These are phyloP conservation scores for Calonectria pteridis DNA, from an alignment of 2,329 filamentous ascomycete genomes.

Conservation along the genomic window DNA sequence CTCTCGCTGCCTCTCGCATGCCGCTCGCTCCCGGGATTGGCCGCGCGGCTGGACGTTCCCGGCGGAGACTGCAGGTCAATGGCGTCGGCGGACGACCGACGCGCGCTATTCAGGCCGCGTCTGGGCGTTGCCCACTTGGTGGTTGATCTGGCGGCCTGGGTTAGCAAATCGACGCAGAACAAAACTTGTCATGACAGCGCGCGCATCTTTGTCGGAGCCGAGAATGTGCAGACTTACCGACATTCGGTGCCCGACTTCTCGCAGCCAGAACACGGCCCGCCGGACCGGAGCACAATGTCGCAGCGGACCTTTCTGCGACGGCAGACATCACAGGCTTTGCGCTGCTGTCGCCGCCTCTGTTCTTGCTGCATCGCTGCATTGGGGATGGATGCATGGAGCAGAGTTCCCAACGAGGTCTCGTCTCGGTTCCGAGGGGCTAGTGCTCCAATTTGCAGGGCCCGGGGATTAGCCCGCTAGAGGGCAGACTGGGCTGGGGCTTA, in stretches of 20 bases:
- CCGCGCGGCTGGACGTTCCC: background rate
- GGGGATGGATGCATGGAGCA: background rate
- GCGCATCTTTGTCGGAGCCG: slow-evolving; percentile 31
- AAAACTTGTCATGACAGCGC: background rate
- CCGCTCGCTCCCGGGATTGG: background rate
- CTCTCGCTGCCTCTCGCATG: background rate
- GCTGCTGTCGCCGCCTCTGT: slow-evolving; percentile 46
- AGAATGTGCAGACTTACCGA: slow-evolving; percentile 31
- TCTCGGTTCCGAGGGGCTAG: background rate
- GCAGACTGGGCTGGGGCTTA: background rate
- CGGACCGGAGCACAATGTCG: slow-evolving; percentile 35
- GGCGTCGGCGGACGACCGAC: slow-evolving; percentile 7
- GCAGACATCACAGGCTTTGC: slow-evolving; percentile 44
- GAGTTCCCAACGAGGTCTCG: background rate
- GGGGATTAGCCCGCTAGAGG: background rate
- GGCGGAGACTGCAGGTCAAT: background rate
- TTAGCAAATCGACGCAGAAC: slow-evolving; percentile 4
- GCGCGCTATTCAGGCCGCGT: slow-evolving; percentile 23
- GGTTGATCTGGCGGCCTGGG: slow-evolving; percentile 28
- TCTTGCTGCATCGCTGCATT: slow-evolving; percentile 10
- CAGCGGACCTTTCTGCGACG: slow-evolving; percentile 42
- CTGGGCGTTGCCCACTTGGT: slow-evolving; percentile 39
- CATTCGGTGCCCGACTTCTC: slow-evolving; percentile 43
- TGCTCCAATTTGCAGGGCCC: background rate
- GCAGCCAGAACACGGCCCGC: slow-evolving; percentile 39